These are phyloP conservation scores for Trichoderma semiorbis DNA, from an alignment of 2,329 filamentous ascomycete species.

Conservation along the genomic window DNA sequence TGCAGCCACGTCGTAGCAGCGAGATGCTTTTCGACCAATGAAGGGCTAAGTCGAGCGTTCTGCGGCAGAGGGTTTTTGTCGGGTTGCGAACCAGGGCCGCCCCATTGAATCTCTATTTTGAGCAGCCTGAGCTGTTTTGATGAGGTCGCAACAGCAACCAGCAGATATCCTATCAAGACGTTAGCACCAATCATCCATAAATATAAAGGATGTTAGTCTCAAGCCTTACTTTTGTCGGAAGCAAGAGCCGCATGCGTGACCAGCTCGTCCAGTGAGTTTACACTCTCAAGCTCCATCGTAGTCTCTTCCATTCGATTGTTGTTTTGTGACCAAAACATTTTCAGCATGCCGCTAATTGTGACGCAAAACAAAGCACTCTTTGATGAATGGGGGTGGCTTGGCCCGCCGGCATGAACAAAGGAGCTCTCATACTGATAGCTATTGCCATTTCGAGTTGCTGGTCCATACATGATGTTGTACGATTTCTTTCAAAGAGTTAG, in stretches of 20 bases:
- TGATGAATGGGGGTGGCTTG: slow-evolving; percentile 66
- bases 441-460: slow-evolving; percentile 59
- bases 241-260: slow-evolving; percentile 75
- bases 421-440: slow-evolving; percentile 69
- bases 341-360: slow-evolving; percentile 69
- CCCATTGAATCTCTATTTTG: slow-evolving; percentile 73
- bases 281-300: slow-evolving; percentile 68
- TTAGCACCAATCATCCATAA: slow-evolving; percentile 24
- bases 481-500: slow-evolving; percentile 32
- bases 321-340: slow-evolving; percentile 73
- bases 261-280: slow-evolving; percentile 68
- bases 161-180: slow-evolving; percentile 46
- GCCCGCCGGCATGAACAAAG: slow-evolving; percentile 63
- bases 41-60: slow-evolving; percentile 47
- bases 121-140: slow-evolving; percentile 72
- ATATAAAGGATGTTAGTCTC: not conserved
- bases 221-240: slow-evolving; percentile 64
- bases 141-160: slow-evolving; percentile 65
- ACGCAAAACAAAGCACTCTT: slow-evolving; percentile 76
- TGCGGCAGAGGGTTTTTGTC: slow-evolving; percentile 52
- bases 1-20: slow-evolving; percentile 57
- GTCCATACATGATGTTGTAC: slow-evolving; percentile 52
- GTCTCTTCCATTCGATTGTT: slow-evolving; percentile 70
- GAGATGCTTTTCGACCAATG: slow-evolving; percentile 54
- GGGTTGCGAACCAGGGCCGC: slow-evolving; percentile 46